Percentiles rank a stretch among this genome's conserved stretches.
Conservation (phyloP, 2,329 filamentous ascomycete genomes). For the Chaetomium sp. region DNA sequence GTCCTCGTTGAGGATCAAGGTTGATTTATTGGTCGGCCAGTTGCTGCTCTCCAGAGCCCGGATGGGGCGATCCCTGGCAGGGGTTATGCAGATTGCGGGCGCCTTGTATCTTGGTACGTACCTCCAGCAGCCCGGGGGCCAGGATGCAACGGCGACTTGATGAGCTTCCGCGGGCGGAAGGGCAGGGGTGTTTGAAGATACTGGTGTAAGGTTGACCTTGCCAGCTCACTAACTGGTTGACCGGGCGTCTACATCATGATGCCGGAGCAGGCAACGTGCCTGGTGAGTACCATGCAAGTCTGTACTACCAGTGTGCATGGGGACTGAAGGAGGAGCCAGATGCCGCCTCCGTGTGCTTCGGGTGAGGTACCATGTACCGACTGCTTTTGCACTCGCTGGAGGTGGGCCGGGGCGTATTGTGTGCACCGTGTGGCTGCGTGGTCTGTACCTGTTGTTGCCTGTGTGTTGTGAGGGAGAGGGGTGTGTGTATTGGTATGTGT, state of each 20-base stretch:
- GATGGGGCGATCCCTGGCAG: conserved; percentile 30
- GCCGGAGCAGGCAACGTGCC: conserved; percentile 22
- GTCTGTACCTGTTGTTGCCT: conserved; percentile 14
- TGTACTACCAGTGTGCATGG: conserved; percentile 26
- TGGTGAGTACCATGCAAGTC: conserved; percentile 25
- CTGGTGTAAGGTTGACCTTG: conserved; percentile 28
- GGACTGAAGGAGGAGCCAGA: conserved; percentile 8
- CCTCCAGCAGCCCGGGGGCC: conserved; percentile 8
- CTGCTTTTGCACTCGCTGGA: conserved; percentile 12
- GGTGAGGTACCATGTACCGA: conserved; percentile 30
- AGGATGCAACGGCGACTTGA: conserved; percentile 20
- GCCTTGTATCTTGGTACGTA: conserved; percentile 27
- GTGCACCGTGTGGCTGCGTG: conserved; percentile 22
- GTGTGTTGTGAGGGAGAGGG: conserved; percentile 6
- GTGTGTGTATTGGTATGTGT: conserved; percentile 7
- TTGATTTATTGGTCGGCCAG: conserved; percentile 27
- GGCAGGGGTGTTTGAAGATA: conserved; percentile 13
- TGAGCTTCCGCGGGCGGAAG: conserved; percentile 19
- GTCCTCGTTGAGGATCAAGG: conserved; percentile 1
- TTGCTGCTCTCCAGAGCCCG: conserved; percentile 25
- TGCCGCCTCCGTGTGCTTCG: conserved; percentile 24
- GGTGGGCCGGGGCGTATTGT: conserved; percentile 17
- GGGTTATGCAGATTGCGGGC: conserved; percentile 22
- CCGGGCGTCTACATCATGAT: conserved; percentile 25
- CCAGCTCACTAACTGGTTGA: conserved; percentile 33